Evolutionary conservation across 2,329 filamentous ascomycete genomes (phyloP).

Genomic region (Trichophyton schoenleinii): DNA sequence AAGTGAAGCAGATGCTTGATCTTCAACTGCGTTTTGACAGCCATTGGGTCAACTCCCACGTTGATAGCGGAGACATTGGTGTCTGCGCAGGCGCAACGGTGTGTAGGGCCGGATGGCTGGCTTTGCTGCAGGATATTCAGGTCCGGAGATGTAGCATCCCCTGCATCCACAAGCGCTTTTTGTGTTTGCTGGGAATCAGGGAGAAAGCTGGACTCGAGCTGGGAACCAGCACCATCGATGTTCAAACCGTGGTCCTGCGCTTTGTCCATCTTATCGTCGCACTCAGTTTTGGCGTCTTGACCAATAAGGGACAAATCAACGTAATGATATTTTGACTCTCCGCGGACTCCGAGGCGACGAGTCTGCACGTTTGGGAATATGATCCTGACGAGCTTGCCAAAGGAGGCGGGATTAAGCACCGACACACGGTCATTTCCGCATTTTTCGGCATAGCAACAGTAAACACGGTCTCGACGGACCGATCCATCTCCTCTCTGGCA

Average conservation of each 20-base stretch:
- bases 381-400: constrained; percentile 91
- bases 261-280: not conserved
- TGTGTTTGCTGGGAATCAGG: not conserved
- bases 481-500: constrained; percentile 44
- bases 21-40: constrained; percentile 24
- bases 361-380: constrained; percentile 94
- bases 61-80: not conserved
- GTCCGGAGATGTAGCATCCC: not conserved
- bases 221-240: not conserved
- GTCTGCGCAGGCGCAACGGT: not conserved
- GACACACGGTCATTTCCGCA: constrained; percentile 91
- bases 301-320: constrained; percentile 39
- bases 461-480: constrained; percentile 83
- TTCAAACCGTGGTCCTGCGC: not conserved
- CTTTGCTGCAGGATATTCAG: not conserved
- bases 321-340: constrained; percentile 98
- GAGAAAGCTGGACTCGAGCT: not conserved
- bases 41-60: constrained; percentile 7
- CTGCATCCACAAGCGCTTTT: not conserved
- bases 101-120: not conserved
- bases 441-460: constrained; percentile 84
- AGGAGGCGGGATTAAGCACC: constrained; percentile 89
- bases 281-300: constrained; percentile 28
- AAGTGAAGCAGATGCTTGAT: constrained; percentile 31
- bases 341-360: constrained; percentile 76